phyloP scores from a whole-genome alignment of 2,329 filamentous ascomycete genomes.

The Rhynchosporium agropyri region DNA sequence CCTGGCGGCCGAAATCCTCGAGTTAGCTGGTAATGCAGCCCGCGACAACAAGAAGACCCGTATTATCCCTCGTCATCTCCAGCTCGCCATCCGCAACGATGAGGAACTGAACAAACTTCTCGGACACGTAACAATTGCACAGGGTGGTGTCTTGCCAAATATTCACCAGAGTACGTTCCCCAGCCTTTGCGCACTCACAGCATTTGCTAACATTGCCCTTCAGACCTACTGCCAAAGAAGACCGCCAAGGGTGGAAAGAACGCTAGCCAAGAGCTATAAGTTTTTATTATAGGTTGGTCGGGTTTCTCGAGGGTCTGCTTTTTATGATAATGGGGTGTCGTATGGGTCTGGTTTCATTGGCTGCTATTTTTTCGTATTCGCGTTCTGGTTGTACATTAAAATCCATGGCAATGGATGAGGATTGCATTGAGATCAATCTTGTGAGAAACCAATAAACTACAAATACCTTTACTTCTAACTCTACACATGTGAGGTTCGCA shows the following conservation, averaged over 20 bases:
- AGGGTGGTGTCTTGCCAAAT: slow-evolving; percentile 96
- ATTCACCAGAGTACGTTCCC: slow-evolving; percentile 86
- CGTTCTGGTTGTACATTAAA: slow-evolving; percentile 72
- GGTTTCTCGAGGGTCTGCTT: slow-evolving; percentile 61
- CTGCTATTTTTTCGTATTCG: slow-evolving; percentile 54
- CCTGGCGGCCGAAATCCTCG: slow-evolving; percentile 96
- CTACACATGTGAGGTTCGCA: no score
- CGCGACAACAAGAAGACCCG: slow-evolving; percentile 99
- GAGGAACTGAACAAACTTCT: slow-evolving; percentile 99
- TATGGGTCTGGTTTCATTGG: slow-evolving; percentile 74
- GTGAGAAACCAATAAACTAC: slow-evolving; percentile 39
- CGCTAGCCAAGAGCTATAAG: slow-evolving; percentile 92
- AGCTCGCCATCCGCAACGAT: slow-evolving; percentile 99
- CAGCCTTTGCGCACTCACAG: neutral
- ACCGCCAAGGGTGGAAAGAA: slow-evolving; percentile 92
- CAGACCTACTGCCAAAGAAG: slow-evolving; percentile 99
- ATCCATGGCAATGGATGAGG: slow-evolving; percentile 57
- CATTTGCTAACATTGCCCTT: slow-evolving; percentile 34
- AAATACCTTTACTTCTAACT: neutral
- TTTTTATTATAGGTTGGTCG: slow-evolving; percentile 54
- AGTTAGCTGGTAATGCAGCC: slow-evolving; percentile 96
- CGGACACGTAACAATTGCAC: slow-evolving; percentile 93
- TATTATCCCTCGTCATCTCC: slow-evolving; percentile 98
- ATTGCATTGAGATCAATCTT: slow-evolving; percentile 43
- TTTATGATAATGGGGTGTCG: slow-evolving; percentile 72